Conservation (phyloP, 2,329 filamentous ascomycete genomes). For the Tolypocladium nubicola region DNA sequence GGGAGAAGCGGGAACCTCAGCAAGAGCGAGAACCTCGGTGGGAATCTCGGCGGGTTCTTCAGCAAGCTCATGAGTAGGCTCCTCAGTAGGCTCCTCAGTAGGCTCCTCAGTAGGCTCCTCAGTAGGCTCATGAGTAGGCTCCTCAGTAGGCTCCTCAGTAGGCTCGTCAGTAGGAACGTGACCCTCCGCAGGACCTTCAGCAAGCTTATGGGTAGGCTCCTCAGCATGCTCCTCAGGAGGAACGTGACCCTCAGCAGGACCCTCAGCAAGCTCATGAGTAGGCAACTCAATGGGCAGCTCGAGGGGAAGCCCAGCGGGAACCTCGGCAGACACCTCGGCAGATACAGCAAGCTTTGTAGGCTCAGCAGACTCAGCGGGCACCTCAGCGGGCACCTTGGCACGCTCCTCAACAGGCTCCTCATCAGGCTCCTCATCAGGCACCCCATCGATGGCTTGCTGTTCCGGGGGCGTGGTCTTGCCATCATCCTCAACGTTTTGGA, state of each 20-base stretch:
- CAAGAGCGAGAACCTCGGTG: too few species aligned
- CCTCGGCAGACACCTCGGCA: neutral
- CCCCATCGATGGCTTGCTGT: neutral
- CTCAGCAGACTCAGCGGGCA: neutral
- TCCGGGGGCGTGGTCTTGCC: neutral
- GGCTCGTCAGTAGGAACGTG: neutral
- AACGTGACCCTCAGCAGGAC: neutral
- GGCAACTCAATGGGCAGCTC: neutral
- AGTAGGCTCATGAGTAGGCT: neutral
- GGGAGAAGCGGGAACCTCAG: neutral
- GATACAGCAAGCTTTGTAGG: too few species aligned
- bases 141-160: neutral
- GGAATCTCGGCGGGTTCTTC: neutral
- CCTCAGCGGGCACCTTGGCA: neutral
- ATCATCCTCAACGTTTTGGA: neutral
- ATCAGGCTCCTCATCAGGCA: neutral
- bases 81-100: too few species aligned
- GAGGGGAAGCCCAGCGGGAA: too few species aligned
- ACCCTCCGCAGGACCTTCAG: neutral
- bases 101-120: neutral
- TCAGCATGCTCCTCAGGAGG: too few species aligned
- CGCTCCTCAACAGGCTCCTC: neutral
- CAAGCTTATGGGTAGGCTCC: too few species aligned
- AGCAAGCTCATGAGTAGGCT: too few species aligned
- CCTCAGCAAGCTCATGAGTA: neutral